Percentiles rank a stretch among this genome's conserved stretches.
phyloP scores from a whole-genome alignment of 1,284 basidiomycete genomes.

The Puccinia polysora region DNA sequence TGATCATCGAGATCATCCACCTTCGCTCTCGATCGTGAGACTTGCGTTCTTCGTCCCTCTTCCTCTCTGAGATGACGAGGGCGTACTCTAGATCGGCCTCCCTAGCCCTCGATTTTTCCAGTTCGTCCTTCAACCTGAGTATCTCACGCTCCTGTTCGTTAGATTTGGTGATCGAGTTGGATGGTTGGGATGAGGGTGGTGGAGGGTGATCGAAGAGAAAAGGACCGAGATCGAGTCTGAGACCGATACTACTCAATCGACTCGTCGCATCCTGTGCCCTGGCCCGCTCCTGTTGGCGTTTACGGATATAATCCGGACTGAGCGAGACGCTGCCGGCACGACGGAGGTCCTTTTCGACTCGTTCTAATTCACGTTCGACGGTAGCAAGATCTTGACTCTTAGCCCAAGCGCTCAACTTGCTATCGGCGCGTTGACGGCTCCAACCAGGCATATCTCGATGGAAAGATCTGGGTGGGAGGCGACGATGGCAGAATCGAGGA shows the following conservation, averaged over 20 bases:
- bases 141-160: slow-evolving; percentile 13
- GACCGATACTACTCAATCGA: slow-evolving; percentile 14
- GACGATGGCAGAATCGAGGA: neutral
- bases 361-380: slow-evolving; percentile 17
- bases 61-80: neutral
- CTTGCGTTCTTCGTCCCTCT: slow-evolving; percentile 14
- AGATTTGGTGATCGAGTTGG: neutral
- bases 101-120: neutral
- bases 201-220: slow-evolving; percentile 2
- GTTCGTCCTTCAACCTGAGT: neutral
- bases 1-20: slow-evolving; percentile 10
- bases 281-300: slow-evolving; percentile 9
- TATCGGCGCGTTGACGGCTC: slow-evolving; percentile 1
- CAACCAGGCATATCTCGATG: slow-evolving; percentile 22
- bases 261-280: slow-evolving; percentile 15
- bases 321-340: neutral
- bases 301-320: slow-evolving; percentile 7
- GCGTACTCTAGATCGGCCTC: neutral
- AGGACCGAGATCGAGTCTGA: slow-evolving; percentile 1
- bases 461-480: neutral
- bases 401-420: slow-evolving; percentile 21
- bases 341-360: slow-evolving; percentile 11
- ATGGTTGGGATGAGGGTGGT: neutral
- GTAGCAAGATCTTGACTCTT: slow-evolving; percentile 25
- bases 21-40: slow-evolving; percentile 6